phyloP scores from a whole-genome alignment of 192 early-diverging fungal genomes.

The Diversispora eburnea region DNA sequence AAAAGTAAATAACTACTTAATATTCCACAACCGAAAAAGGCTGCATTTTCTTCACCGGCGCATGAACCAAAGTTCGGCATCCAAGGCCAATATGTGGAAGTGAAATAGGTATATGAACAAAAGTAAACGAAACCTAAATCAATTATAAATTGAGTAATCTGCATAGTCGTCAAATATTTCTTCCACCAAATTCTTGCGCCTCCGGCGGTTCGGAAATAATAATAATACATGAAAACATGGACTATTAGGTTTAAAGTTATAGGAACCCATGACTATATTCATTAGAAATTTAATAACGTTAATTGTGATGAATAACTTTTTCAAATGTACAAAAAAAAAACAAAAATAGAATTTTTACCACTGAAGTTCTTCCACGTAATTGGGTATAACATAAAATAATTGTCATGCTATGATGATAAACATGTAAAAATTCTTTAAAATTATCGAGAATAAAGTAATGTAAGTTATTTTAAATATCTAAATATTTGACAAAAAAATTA shows the following conservation, averaged over 20 bases:
- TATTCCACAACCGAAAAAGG: constrained; percentile 77
- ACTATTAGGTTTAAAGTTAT: constrained; percentile 83
- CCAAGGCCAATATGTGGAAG: constrained; percentile 57
- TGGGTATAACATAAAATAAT: constrained; percentile 83
- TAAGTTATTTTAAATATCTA: neutral
- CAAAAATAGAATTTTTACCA: constrained; percentile 51
- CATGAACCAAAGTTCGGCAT: constrained; percentile 65
- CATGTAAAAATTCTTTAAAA: constrained; percentile 77
- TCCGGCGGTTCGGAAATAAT: constrained; percentile 77
- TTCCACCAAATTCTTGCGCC: constrained; percentile 89
- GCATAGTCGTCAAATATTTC: constrained; percentile 84
- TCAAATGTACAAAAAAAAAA: neutral
- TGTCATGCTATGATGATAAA: constrained; percentile 90
- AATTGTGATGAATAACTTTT: neutral
- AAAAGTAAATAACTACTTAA: constrained; percentile 78
- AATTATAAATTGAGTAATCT: constrained; percentile 88
- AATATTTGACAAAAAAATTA: neutral
- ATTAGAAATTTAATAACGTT: neutral
- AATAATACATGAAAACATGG: constrained; percentile 91
- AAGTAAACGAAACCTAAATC: constrained; percentile 84
- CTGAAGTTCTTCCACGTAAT: constrained; percentile 67
- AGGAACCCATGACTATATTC: constrained; percentile 65
- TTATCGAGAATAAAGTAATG: too few relatives aligned
- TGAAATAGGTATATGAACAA: constrained; percentile 81
- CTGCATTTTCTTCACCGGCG: constrained; percentile 71